Base-by-base conservation (phyloP, 75 land plant species). In the Cupressus sempervirens region DNA sequence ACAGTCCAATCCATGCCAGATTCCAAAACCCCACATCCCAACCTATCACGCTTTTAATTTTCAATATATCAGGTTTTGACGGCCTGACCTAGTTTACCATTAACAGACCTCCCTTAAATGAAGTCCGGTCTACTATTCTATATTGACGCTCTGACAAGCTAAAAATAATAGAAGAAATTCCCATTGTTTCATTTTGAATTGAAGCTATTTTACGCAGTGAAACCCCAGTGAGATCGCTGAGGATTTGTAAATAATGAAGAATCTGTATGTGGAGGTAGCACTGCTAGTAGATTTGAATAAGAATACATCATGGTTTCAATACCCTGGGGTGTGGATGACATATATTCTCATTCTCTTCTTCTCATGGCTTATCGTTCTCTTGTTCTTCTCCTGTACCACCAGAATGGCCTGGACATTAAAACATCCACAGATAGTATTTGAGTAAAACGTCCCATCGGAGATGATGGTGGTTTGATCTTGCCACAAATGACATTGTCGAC, bases 391-490 rank as follows among this genome's bases (percentile, higher is more conserved):
- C 20, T 90, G 91, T 80, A 54, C 88, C 43, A 75, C 87, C 18
- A 91, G 91, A 80, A 83, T 88, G 18, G 91, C 91, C 56, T 90
- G 91, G 91, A 89, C 91, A 56, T 86, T 90, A n/a, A n/a, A n/a
- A n/a, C n/a, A n/a, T n/a, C n/a, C n/a, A n/a, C n/a, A n/a, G n/a
- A n/a, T n/a, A n/a, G n/a, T n/a, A n/a, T n/a, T n/a, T n/a, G n/a
- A n/a, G n/a, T n/a, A n/a, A n/a, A n/a, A n/a, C n/a, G n/a, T n/a
- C n/a, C n/a, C n/a, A n/a, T n/a, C n/a, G n/a, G n/a, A n/a, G n/a
- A n/a, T n/a, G n/a, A n/a, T n/a, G n/a, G n/a, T n/a, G n/a, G n/a
- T n/a, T n/a, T n/a, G n/a, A n/a, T n/a, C n/a, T n/a, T n/a, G n/a
- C n/a, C n/a, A n/a, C n/a, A n/a, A n/a, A n/a, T n/a, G n/a, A n/a